Conservation (phyloP, 2,329 filamentous ascomycete species). For the Neonectria magnoliae region DNA sequence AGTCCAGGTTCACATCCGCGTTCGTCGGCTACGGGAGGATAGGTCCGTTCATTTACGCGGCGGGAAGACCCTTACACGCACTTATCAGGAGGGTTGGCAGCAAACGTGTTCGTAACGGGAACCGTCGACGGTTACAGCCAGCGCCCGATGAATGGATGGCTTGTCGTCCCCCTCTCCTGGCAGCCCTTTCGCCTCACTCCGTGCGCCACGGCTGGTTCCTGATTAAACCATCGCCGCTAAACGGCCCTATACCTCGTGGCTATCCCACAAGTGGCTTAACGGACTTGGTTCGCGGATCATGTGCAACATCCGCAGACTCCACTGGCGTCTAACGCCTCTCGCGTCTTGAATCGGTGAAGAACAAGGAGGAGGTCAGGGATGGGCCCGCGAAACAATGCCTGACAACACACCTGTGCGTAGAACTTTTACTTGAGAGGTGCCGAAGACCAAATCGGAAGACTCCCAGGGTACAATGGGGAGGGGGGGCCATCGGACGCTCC, state of each 20-base stretch:
- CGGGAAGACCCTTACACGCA: constrained; percentile 4
- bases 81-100: background rate
- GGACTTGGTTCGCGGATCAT: constrained; percentile 41
- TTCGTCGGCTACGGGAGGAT: constrained; percentile 25
- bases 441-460: constrained; percentile 32
- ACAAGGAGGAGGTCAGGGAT: constrained; percentile 24
- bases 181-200: constrained; percentile 11
- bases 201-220: constrained; percentile 12
- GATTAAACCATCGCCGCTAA: constrained; percentile 22
- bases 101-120: background rate
- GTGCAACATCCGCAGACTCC: constrained; percentile 46
- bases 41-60: constrained; percentile 11
- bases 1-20: constrained; percentile 21
- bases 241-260: constrained; percentile 33
- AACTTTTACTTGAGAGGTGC: constrained; percentile 32
- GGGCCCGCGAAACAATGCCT: constrained; percentile 28
- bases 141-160: background rate
- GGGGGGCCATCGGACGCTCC: constrained; percentile 12
- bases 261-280: constrained; percentile 42
- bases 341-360: constrained; percentile 35
- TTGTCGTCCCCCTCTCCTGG: constrained; percentile 1
- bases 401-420: constrained; percentile 29
- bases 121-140: background rate
- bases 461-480: constrained; percentile 16
- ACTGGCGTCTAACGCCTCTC: constrained; percentile 46